phyloP scores from a whole-genome alignment of 2,329 filamentous ascomycete genomes.

The Pestalotiopsis sp. region DNA sequence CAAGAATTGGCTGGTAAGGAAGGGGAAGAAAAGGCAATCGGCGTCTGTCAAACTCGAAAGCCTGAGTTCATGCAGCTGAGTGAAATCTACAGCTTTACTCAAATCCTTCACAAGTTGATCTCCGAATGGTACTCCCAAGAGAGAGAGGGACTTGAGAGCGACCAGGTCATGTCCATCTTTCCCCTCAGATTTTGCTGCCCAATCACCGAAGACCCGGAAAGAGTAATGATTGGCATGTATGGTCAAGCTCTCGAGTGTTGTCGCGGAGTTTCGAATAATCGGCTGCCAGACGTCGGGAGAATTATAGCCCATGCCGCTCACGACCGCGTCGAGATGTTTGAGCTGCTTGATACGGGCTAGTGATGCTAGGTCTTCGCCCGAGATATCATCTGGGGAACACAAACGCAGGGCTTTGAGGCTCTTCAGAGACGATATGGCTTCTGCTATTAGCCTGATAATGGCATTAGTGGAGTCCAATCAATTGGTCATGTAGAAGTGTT shows the following conservation, averaged over 20 bases:
- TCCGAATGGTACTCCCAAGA: neutral
- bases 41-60: neutral
- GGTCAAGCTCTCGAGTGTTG: slow-evolving; percentile 8
- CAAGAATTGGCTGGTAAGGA: neutral
- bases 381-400: too few species aligned
- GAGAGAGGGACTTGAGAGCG: neutral
- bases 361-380: neutral
- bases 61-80: neutral
- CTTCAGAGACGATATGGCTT: slow-evolving; percentile 9
- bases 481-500: neutral
- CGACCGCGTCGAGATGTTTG: neutral
- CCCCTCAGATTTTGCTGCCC: neutral
- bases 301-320: too few species aligned
- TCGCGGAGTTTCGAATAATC: slow-evolving; percentile 8
- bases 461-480: neutral
- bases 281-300: neutral
- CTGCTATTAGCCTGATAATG: neutral
- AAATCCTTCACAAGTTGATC: neutral
- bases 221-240: neutral
- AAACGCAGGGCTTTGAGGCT: slow-evolving; percentile 10
- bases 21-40: neutral
- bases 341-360: slow-evolving; percentile 8
- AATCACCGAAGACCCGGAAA: neutral
- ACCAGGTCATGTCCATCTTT: neutral
- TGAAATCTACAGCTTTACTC: neutral